These are phyloP conservation scores for Galerina marginata DNA, from an alignment of 768 basidiomycete species.

Conservation along the genomic window DNA sequence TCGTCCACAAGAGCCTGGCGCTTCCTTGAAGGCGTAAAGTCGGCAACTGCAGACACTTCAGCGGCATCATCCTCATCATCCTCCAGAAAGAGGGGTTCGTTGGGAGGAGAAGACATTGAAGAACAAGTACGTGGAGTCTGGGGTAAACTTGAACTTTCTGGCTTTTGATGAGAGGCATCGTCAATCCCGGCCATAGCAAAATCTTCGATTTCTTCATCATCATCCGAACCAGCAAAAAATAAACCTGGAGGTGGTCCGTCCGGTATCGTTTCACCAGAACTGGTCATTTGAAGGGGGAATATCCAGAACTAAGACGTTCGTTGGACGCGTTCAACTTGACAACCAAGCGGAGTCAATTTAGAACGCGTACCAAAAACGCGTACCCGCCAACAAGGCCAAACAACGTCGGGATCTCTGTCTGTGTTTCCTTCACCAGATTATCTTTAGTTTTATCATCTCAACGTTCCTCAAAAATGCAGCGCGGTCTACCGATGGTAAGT, in stretches of 20 bases:
- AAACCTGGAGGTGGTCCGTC: slow-evolving; percentile 40
- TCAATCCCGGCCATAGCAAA: slow-evolving; percentile 7
- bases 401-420: slow-evolving; percentile 23
- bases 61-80: slow-evolving; percentile 38
- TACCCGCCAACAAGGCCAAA: slow-evolving; percentile 44
- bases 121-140: slow-evolving; percentile 28
- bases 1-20: slow-evolving; percentile 17
- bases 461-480: slow-evolving; percentile 70
- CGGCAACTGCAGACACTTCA: slow-evolving; percentile 1
- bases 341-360: neutral
- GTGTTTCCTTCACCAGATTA: slow-evolving; percentile 21
- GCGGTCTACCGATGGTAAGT: slow-evolving; percentile 77
- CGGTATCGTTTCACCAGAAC: slow-evolving; percentile 32
- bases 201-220: slow-evolving; percentile 52
- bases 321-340: neutral
- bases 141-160: slow-evolving; percentile 23
- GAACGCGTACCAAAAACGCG: slow-evolving; percentile 44
- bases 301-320: slow-evolving; percentile 23
- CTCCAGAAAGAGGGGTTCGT: slow-evolving; percentile 38
- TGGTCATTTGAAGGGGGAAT: slow-evolving; percentile 22
- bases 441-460: slow-evolving; percentile 23
- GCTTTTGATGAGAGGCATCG: slow-evolving; percentile 3
- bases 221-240: slow-evolving; percentile 69
- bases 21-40: slow-evolving; percentile 11
- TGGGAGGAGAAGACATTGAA: slow-evolving; percentile 25